Conservation (phyloP, 257 asterid species). For the Nicotiana otophora region DNA sequence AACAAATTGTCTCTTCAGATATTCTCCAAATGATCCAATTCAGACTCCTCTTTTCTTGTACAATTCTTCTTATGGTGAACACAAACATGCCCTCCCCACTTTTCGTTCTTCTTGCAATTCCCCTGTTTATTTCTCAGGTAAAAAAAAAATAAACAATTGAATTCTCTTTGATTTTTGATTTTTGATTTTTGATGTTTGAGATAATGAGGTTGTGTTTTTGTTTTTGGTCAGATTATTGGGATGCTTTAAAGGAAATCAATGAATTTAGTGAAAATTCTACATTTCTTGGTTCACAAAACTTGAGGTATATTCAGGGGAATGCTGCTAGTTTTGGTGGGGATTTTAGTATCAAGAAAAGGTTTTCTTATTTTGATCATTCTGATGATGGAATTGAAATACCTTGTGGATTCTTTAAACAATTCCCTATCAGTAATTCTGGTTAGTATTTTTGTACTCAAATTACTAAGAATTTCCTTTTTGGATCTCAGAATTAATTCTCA, state of each 20-base stretch:
- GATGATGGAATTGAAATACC: slow-evolving; percentile 43
- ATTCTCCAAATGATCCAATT: slow-evolving; percentile 68
- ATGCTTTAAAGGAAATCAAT: slow-evolving; percentile 40
- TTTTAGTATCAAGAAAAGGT: slow-evolving; percentile 42
- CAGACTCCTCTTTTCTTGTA: slow-evolving; percentile 60
- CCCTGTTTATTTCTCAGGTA: slow-evolving; percentile 85
- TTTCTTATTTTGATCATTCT: slow-evolving; percentile 41
- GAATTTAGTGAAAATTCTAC: slow-evolving; percentile 28
- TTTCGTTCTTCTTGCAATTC: slow-evolving; percentile 70
- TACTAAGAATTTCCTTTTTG: background rate
- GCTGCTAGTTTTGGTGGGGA: slow-evolving; percentile 69
- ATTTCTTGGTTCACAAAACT: slow-evolving; percentile 22
- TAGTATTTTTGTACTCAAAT: slow-evolving; percentile 4
- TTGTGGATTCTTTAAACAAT: slow-evolving; percentile 70
- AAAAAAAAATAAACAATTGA: background rate
- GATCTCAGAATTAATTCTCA: background rate
- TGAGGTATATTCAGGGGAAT: slow-evolving; percentile 50
- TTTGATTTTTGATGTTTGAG: background rate
- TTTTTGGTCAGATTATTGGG: slow-evolving; percentile 55
- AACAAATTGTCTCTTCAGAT: slow-evolving; percentile 60
- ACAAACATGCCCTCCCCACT: slow-evolving; percentile 74
- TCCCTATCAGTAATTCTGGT: slow-evolving; percentile 56
- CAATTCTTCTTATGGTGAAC: slow-evolving; percentile 87
- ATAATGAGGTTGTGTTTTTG: slow-evolving; percentile 12
- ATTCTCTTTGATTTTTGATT: background rate